Evolutionary conservation across 768 basidiomycete species (phyloP).

Genomic region (Pholiota microspora): DNA sequence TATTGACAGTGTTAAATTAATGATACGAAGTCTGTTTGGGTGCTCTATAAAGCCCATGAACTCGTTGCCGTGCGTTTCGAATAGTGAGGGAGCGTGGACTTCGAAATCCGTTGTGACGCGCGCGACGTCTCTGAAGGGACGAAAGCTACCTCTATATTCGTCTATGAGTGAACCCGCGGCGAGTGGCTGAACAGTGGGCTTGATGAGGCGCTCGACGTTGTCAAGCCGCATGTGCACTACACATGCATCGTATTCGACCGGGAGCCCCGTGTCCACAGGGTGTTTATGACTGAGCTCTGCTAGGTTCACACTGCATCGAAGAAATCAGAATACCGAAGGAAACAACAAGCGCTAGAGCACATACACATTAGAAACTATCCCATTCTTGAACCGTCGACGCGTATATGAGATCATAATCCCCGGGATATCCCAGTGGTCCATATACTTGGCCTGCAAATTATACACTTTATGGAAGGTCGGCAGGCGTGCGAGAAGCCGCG

Average conservation of each 20-base stretch:
- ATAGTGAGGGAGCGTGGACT: constrained; percentile 31
- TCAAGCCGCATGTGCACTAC: constrained; percentile 23
- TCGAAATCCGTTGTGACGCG: constrained; percentile 36
- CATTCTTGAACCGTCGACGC: constrained; percentile 33
- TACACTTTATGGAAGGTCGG: constrained; percentile 52
- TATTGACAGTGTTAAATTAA: constrained; percentile 11
- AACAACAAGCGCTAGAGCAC: background rate
- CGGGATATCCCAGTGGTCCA: constrained; percentile 37
- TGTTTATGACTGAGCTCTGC: constrained; percentile 24
- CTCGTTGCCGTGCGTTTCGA: constrained; percentile 11
- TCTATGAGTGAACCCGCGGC: constrained; percentile 4
- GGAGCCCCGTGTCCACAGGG: constrained; percentile 12
- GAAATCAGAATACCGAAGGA: constrained; percentile 28
- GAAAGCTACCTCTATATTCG: background rate
- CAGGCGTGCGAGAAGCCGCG: constrained; percentile 45
- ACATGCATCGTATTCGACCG: constrained; percentile 20
- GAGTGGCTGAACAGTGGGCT: constrained; percentile 14
- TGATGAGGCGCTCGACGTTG: constrained; percentile 20
- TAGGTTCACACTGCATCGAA: constrained; percentile 21
- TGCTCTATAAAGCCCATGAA: constrained; percentile 18
- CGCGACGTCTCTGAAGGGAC: constrained; percentile 28
- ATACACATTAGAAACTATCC: constrained; percentile 14
- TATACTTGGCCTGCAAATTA: constrained; percentile 59
- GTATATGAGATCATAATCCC: constrained; percentile 60
- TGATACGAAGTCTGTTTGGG: constrained; percentile 12